Evolutionary conservation across 768 basidiomycete species (phyloP).

Genomic region (Russula lepida): DNA sequence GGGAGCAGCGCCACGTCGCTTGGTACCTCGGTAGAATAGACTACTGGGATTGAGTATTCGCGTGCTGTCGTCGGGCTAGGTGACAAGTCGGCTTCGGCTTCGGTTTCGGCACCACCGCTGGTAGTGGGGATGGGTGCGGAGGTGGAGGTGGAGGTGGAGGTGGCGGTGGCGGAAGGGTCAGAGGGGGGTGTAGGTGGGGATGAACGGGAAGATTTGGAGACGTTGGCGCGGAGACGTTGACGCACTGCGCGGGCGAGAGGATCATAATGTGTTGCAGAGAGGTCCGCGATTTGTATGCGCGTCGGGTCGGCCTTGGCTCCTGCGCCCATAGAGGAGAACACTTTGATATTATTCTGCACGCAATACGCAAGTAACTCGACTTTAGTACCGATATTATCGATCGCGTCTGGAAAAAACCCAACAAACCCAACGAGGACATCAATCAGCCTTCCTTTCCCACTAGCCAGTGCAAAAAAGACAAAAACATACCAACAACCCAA

Average conservation of each 20-base stretch:
- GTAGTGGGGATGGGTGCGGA: background rate
- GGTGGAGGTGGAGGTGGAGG: background rate
- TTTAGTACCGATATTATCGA: slow-evolving; percentile 96
- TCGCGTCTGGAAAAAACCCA: slow-evolving; percentile 64
- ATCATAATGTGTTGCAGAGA: slow-evolving; percentile 87
- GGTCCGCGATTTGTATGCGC: slow-evolving; percentile 90
- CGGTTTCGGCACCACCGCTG: background rate
- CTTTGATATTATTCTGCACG: slow-evolving; percentile 68
- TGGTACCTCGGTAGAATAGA: slow-evolving; percentile 93
- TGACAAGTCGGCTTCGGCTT: background rate
- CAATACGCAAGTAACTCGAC: slow-evolving; percentile 91
- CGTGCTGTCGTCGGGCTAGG: background rate
- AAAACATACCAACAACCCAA: slow-evolving; percentile 75
- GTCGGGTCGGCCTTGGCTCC: slow-evolving; percentile 94
- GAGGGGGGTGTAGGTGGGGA: background rate
- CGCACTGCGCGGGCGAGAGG: slow-evolving; percentile 90
- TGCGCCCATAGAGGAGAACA: slow-evolving; percentile 97
- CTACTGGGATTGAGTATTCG: slow-evolving; percentile 67
- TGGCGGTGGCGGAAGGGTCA: background rate
- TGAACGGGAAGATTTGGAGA: slow-evolving; percentile 23
- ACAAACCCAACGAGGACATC: background rate
- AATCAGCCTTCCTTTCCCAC: background rate
- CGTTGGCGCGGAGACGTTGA: slow-evolving; percentile 49
- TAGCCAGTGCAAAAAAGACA: background rate
- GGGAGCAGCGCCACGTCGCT: slow-evolving; percentile 84